Conservation (phyloP, 176 grass and related monocot species). For the Aegilops bicornis region DNA sequence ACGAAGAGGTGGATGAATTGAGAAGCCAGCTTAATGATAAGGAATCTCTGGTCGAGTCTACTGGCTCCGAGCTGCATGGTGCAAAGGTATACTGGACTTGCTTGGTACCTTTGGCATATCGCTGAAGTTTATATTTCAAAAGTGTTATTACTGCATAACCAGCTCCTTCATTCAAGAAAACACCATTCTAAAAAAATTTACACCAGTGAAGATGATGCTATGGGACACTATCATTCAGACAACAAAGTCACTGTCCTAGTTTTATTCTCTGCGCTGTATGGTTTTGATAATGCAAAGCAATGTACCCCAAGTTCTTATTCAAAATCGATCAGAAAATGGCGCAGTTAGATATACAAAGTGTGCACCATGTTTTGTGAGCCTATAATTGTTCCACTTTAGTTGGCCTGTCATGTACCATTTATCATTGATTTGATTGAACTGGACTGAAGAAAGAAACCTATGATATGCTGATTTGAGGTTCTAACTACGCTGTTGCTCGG, state of each 20-base stretch:
- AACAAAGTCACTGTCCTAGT: neutral
- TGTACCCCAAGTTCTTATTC: neutral
- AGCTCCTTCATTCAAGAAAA: slow-evolving; percentile 20
- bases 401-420: slow-evolving; percentile 9
- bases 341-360: neutral
- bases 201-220: neutral
- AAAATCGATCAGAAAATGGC: neutral
- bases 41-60: slow-evolving; percentile 59
- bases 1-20: slow-evolving; percentile 55
- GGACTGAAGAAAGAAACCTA: neutral
- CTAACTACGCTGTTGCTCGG: neutral
- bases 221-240: neutral
- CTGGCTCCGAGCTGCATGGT: slow-evolving; percentile 73
- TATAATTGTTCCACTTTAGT: neutral
- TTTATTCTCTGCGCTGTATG: neutral
- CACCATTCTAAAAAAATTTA: neutral
- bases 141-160: neutral
- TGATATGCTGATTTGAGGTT: slow-evolving; percentile 2
- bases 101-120: neutral
- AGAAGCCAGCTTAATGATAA: slow-evolving; percentile 71
- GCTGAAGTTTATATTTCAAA: neutral
- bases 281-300: neutral
- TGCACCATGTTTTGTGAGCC: slow-evolving; percentile 19
- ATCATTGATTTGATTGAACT: slow-evolving; percentile 10
- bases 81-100: slow-evolving; percentile 64